Percentiles rank a stretch among this genome's conserved stretches.
Evolutionary conservation across 129 eudicot species (phyloP).

Genomic region (Artemisia tridentata): DNA sequence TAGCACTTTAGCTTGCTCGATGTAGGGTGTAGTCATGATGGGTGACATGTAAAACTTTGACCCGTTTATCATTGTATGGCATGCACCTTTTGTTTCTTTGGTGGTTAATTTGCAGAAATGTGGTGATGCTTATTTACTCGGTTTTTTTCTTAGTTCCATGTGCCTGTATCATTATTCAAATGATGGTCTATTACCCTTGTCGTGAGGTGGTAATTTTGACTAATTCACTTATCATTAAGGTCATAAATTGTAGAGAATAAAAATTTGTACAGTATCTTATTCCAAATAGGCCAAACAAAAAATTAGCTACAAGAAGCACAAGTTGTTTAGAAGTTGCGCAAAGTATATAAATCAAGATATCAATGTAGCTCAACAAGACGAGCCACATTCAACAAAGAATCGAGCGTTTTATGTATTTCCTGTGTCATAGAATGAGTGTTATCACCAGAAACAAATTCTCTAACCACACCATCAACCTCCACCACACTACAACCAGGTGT

Average conservation of each 20-base stretch:
- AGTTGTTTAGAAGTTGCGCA: no score
- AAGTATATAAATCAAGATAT: background rate
- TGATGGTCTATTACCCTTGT: background rate
- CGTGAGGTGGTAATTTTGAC: no score
- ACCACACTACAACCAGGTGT: constrained; percentile 56
- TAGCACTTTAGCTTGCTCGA: background rate
- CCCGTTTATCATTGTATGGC: background rate
- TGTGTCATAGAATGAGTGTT: constrained; percentile 26
- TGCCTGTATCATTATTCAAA: background rate
- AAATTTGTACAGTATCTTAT: no score
- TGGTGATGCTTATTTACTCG: background rate
- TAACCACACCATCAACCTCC: constrained; percentile 51
- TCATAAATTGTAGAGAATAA: no score
- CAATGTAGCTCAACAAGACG: background rate
- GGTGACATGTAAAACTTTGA: background rate
- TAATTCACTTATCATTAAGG: no score
- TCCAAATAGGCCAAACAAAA: background rate
- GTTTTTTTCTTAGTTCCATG: background rate
- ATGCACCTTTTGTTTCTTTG: background rate
- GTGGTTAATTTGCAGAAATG: background rate
- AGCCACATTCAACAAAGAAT: constrained; percentile 31
- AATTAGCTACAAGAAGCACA: no score
- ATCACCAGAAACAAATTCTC: constrained; percentile 53
- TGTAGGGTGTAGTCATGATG: no score
- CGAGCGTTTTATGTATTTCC: constrained; percentile 36